Percentiles rank a stretch among this genome's conserved stretches.
phyloP scores from a whole-genome alignment of 805 yeast genomes.

The Saccharomycopsis oosterbeekiorum region DNA sequence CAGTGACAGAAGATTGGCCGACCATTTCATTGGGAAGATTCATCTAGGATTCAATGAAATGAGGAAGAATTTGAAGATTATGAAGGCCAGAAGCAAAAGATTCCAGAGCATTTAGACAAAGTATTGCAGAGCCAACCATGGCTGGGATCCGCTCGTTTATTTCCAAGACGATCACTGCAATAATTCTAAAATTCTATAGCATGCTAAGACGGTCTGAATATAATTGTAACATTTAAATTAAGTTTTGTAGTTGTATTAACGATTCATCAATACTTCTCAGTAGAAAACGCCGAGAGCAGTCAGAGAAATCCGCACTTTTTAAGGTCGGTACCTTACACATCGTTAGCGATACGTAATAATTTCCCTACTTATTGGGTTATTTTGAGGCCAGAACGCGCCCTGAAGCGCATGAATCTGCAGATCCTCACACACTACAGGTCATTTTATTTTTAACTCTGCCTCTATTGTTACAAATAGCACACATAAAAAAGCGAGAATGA shows the following conservation, averaged over 20 bases:
- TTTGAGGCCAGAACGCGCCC: too few relatives aligned
- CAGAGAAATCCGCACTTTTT: not conserved
- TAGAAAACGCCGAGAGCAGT: too few relatives aligned
- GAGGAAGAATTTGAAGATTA: conserved; percentile 39
- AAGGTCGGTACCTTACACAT: not conserved
- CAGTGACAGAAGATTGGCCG: conserved; percentile 79
- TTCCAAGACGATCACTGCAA: too few relatives aligned
- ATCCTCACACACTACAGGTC: not conserved
- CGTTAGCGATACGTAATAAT: not conserved
- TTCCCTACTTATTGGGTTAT: not conserved
- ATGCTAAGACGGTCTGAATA: too few relatives aligned
- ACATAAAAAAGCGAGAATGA: not conserved
- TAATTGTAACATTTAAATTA: too few relatives aligned
- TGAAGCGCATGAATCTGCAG: not conserved
- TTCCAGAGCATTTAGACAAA: not conserved
- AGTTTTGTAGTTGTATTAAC: too few relatives aligned
- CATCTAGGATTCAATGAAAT: conserved; percentile 76
- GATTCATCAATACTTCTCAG: too few relatives aligned
- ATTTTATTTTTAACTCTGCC: conserved; percentile 1
- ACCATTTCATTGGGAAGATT: conserved; percentile 80
- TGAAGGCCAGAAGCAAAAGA: not conserved
- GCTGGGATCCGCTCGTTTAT: not conserved
- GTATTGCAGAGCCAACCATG: not conserved
- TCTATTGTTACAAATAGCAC: not conserved
- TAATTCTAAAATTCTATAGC: too few relatives aligned